Conservation (phyloP, 225 moss, liverwort and hornwort species). For the Sphagnum contortum region DNA sequence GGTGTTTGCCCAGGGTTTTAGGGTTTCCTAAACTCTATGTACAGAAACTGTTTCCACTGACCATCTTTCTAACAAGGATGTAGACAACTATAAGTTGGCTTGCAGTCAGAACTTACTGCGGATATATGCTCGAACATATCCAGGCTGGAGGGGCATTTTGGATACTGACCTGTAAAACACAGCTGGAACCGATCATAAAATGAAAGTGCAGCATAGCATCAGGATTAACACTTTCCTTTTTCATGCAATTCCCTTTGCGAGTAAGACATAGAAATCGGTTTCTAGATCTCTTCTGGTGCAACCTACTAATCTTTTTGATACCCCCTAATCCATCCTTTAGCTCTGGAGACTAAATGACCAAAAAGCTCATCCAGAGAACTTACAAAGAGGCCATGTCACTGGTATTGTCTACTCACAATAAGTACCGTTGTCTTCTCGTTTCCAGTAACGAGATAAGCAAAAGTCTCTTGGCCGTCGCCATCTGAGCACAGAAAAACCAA, state of each 20-base stretch:
- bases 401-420: slow-evolving; percentile 45
- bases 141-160: slow-evolving; percentile 45
- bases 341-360: too few relatives aligned
- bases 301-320: too few relatives aligned
- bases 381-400: background rate
- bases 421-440: slow-evolving; percentile 61
- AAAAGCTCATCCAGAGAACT: too few relatives aligned
- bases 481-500: slow-evolving; percentile 15
- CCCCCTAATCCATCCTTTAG: too few relatives aligned
- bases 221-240: background rate
- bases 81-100: too few relatives aligned
- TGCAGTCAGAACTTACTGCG: slow-evolving; percentile 34
- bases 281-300: too few relatives aligned
- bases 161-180: slow-evolving; percentile 63
- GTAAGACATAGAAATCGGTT: too few relatives aligned
- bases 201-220: slow-evolving; percentile 26
- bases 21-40: too few relatives aligned
- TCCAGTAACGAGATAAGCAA: slow-evolving; percentile 67
- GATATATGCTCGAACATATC: slow-evolving; percentile 57
- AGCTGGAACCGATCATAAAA: slow-evolving; percentile 46
- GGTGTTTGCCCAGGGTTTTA: too few relatives aligned
- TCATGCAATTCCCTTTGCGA: too few relatives aligned
- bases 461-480: slow-evolving; percentile 56
- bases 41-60: too few relatives aligned
- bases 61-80: too few relatives aligned